A percentile compares a stretch with the other conserved stretches of the same genome.
Evolutionary conservation across 106 monocot genomes (phyloP).

Genomic region (Narthecium ossifragum): DNA sequence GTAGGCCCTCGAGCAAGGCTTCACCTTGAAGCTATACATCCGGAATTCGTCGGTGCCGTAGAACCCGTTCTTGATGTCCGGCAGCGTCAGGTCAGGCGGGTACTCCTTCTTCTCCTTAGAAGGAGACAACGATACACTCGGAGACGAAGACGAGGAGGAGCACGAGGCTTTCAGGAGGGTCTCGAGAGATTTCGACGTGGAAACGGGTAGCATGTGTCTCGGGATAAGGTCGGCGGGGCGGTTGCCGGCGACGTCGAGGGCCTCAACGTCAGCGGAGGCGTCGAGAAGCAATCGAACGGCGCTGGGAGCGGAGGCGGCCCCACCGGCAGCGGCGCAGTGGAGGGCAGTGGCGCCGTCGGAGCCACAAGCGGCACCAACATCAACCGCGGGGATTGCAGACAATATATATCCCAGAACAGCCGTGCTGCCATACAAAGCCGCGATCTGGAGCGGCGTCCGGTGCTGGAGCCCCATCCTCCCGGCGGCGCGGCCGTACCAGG

Average conservation of each 20-base stretch:
- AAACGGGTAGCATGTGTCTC: not conserved
- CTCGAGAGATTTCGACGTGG: slow-evolving; percentile 15
- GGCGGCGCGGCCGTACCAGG: slow-evolving; percentile 62
- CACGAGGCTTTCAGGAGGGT: slow-evolving; percentile 22
- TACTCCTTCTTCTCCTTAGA: slow-evolving; percentile 52
- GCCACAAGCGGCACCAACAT: slow-evolving; percentile 27
- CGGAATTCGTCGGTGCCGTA: slow-evolving; percentile 94
- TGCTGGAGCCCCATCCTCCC: slow-evolving; percentile 26
- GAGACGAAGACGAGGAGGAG: slow-evolving; percentile 16
- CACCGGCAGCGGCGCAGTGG: slow-evolving; percentile 51
- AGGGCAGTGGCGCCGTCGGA: slow-evolving; percentile 65
- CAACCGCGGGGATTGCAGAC: slow-evolving; percentile 8
- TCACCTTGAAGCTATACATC: slow-evolving; percentile 93
- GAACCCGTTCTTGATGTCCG: slow-evolving; percentile 83
- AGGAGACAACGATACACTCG: not conserved
- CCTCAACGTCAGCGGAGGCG: slow-evolving; percentile 38
- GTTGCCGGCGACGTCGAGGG: slow-evolving; percentile 27
- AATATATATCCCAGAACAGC: slow-evolving; percentile 53
- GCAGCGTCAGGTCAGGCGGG: slow-evolving; percentile 66
- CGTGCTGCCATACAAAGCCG: slow-evolving; percentile 63
- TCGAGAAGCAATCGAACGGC: slow-evolving; percentile 17
- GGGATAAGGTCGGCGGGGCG: slow-evolving; percentile 46
- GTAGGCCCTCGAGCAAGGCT: slow-evolving; percentile 87
- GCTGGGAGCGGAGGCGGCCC: slow-evolving; percentile 13
- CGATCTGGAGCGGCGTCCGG: slow-evolving; percentile 73